Evolutionary conservation across 2,329 filamentous ascomycete genomes (phyloP).

Genomic region (Helotiales sp.): DNA sequence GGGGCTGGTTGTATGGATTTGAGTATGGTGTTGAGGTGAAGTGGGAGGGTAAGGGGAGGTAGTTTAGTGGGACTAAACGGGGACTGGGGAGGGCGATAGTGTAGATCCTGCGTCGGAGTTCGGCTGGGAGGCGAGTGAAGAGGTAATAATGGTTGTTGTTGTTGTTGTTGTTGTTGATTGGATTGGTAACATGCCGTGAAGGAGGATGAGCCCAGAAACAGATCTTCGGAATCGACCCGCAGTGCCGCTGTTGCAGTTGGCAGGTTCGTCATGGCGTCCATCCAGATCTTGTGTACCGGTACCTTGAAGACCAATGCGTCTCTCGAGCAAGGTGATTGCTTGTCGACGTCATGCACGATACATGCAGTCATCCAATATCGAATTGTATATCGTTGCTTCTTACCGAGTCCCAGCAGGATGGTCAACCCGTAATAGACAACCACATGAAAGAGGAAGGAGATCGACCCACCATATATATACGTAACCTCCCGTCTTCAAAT

Average conservation of each 20-base stretch:
- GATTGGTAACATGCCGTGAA: not conserved
- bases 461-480: too few relatives aligned
- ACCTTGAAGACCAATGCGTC: too few relatives aligned
- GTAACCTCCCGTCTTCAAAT: too few relatives aligned
- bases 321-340: too few relatives aligned
- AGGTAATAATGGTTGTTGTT: conserved; percentile 6
- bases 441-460: too few relatives aligned
- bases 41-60: not conserved
- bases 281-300: too few relatives aligned
- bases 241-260: not conserved
- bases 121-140: conserved; percentile 24
- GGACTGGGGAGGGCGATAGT: conserved; percentile 17
- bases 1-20: not conserved
- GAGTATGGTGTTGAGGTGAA: not conserved
- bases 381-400: not conserved
- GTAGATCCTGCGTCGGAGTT: conserved; percentile 27
- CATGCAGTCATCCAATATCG: too few relatives aligned
- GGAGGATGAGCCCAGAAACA: not conserved
- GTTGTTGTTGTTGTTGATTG: not conserved
- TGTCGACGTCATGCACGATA: too few relatives aligned
- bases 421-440: too few relatives aligned
- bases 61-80: conserved; percentile 18
- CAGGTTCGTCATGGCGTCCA: too few relatives aligned
- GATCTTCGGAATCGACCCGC: not conserved
- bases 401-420: too few relatives aligned